These are phyloP conservation scores for Sclerotinia glacialis DNA, from an alignment of 2,329 filamentous ascomycete genomes.

Conservation along the genomic window DNA sequence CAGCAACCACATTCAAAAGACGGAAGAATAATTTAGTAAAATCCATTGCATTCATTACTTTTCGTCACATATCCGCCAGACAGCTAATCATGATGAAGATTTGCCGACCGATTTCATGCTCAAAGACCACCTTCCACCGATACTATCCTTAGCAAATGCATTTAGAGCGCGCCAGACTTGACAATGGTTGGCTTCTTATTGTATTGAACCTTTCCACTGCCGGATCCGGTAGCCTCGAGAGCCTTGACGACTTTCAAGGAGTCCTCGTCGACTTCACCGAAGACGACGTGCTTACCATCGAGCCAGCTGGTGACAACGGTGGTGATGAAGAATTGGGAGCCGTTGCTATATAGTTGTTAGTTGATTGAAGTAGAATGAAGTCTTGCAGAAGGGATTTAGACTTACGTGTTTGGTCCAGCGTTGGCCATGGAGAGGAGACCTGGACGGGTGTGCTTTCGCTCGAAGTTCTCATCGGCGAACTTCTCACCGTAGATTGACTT, in stretches of 20 bases:
- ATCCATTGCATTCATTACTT: conserved; percentile 21
- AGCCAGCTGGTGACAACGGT: conserved; percentile 93
- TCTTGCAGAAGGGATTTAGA: conserved; percentile 47
- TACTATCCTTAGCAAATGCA: conserved; percentile 41
- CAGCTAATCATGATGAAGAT: conserved; percentile 20
- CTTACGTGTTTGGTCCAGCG: conserved; percentile 87
- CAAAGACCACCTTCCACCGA: conserved; percentile 24
- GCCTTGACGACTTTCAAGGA: conserved; percentile 55
- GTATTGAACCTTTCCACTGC: conserved; percentile 55
- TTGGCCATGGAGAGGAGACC: conserved; percentile 94
- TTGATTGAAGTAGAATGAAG: conserved; percentile 59
- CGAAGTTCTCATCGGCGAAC: conserved; percentile 93
- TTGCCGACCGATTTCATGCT: conserved; percentile 20
- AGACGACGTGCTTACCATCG: conserved; percentile 94
- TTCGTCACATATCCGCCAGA: conserved; percentile 21
- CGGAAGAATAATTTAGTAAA: conserved; percentile 21
- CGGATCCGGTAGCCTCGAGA: conserved; percentile 58
- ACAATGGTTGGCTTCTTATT: conserved; percentile 58
- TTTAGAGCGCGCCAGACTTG: conserved; percentile 43
- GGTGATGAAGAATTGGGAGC: conserved; percentile 97
- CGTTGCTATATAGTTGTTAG: conserved; percentile 68
- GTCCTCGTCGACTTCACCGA: conserved; percentile 62
- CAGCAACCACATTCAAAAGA: conserved; percentile 1
- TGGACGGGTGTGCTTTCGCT: conserved; percentile 66
- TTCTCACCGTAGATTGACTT: conserved; percentile 95